Conservation (phyloP, 345 rosid species). For the Eucalyptus urophylla region DNA sequence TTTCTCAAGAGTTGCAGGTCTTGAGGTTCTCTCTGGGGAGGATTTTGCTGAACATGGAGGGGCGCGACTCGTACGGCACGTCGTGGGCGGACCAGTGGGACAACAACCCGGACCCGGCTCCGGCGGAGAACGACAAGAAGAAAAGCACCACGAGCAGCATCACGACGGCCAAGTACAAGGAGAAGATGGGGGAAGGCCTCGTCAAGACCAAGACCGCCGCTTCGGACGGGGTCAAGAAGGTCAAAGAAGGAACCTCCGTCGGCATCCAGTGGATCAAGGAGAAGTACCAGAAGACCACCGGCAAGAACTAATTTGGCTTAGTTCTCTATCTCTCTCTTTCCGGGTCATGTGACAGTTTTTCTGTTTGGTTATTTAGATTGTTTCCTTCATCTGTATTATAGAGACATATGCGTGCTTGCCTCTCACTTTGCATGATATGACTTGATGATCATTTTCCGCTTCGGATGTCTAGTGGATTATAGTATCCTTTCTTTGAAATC, state of each 20-base stretch:
- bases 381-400: neutral
- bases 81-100: constrained; percentile 96
- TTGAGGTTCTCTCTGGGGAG: neutral
- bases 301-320: neutral
- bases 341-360: neutral
- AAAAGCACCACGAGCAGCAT: neutral
- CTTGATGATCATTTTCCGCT: neutral
- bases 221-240: constrained; percentile 25
- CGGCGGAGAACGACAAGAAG: neutral
- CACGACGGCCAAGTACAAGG: constrained; percentile 47
- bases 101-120: constrained; percentile 9
- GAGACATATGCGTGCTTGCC: neutral
- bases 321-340: neutral
- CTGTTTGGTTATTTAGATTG: neutral
- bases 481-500: neutral
- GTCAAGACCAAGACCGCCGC: constrained; percentile 28
- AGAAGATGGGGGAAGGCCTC: constrained; percentile 36
- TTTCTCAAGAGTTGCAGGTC: neutral
- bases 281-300: constrained; percentile 24
- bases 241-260: constrained; percentile 20
- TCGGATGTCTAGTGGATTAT: neutral
- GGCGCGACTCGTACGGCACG: constrained; percentile 18
- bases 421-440: neutral
- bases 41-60: constrained; percentile 1
- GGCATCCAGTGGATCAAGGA: constrained; percentile 35